Evolutionary conservation across 768 basidiomycete species (phyloP).

Genomic region (Lactarius quietus): DNA sequence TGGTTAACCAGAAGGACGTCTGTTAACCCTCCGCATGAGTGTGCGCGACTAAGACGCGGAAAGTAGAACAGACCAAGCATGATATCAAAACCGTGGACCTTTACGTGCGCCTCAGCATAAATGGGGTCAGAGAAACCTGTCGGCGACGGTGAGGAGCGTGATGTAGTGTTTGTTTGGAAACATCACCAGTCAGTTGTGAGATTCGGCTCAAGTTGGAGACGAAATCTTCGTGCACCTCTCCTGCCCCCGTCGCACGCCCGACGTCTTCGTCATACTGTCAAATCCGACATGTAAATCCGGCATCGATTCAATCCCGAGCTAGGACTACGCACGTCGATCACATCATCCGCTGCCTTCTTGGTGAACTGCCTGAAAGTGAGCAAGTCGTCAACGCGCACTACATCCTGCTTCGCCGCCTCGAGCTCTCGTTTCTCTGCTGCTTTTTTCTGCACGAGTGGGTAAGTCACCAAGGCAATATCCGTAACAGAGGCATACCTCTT

Average conservation of each 20-base stretch:
- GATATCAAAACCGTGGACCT: conserved; percentile 97
- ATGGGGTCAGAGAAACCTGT: conserved; percentile 96
- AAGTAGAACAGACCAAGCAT: conserved; percentile 58
- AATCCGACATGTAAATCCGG: neutral
- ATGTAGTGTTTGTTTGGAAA: neutral
- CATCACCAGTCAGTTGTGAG: conserved; percentile 83
- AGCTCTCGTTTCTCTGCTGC: conserved; percentile 87
- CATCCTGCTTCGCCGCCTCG: conserved; percentile 60
- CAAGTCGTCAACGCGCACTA: conserved; percentile 92
- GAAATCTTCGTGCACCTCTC: conserved; percentile 86
- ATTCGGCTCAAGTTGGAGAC: conserved; percentile 92
- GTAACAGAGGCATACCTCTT: conserved; percentile 58
- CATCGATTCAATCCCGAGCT: conserved; percentile 24
- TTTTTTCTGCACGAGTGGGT: conserved; percentile 56
- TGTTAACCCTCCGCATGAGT: conserved; percentile 30
- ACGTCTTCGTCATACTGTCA: conserved; percentile 83
- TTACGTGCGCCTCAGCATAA: conserved; percentile 96
- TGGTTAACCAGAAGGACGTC: conserved; percentile 98
- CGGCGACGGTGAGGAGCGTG: conserved; percentile 3
- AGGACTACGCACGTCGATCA: conserved; percentile 52
- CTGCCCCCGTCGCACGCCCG: conserved; percentile 81
- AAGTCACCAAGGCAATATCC: neutral
- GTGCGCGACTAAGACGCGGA: neutral
- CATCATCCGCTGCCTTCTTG: conserved; percentile 82
- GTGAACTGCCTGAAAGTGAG: conserved; percentile 92